These are phyloP conservation scores for Thuja plicata DNA, from an alignment of 83 land plant species.

Conservation along the genomic window DNA sequence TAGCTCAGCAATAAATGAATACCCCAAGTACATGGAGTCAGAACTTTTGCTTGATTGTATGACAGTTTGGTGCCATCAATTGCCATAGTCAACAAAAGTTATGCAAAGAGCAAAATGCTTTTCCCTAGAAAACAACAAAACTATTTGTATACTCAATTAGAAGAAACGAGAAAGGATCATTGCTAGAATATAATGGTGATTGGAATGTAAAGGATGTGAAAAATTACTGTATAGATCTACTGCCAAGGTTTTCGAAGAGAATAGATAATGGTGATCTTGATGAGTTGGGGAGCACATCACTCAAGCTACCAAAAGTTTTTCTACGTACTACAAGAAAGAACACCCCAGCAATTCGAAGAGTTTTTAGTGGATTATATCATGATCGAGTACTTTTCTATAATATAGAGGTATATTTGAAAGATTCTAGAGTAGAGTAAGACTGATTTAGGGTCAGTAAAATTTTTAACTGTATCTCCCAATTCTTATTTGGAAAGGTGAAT, in stretches of 20 bases:
- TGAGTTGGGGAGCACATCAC: slow-evolving; percentile 18
- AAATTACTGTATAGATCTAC: slow-evolving; percentile 47
- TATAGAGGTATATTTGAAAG: slow-evolving; percentile 44
- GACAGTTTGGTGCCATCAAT: slow-evolving; percentile 66
- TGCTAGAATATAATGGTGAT: slow-evolving; percentile 65
- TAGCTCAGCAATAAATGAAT: neutral
- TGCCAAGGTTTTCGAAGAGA: slow-evolving; percentile 69
- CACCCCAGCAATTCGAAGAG: slow-evolving; percentile 83
- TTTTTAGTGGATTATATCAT: slow-evolving; percentile 73
- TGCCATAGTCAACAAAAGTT: slow-evolving; percentile 49
- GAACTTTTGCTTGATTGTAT: neutral
- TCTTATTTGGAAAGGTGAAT: no score
- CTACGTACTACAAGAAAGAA: slow-evolving; percentile 76
- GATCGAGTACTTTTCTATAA: slow-evolving; percentile 72
- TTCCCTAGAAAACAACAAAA: slow-evolving; percentile 33
- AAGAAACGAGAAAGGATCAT: slow-evolving; percentile 35
- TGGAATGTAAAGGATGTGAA: slow-evolving; percentile 45
- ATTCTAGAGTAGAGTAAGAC: neutral
- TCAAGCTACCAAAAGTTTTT: slow-evolving; percentile 49
- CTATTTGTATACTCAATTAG: slow-evolving; percentile 56
- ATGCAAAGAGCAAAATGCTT: slow-evolving; percentile 53
- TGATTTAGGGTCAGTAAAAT: neutral
- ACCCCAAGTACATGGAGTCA: neutral
- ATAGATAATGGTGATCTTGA: slow-evolving; percentile 34
- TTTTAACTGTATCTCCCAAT: neutral